Percentiles rank a stretch among this genome's conserved stretches.
Evolutionary conservation across 176 grass and related monocot genomes (phyloP).

Genomic region (Carex pumila): DNA sequence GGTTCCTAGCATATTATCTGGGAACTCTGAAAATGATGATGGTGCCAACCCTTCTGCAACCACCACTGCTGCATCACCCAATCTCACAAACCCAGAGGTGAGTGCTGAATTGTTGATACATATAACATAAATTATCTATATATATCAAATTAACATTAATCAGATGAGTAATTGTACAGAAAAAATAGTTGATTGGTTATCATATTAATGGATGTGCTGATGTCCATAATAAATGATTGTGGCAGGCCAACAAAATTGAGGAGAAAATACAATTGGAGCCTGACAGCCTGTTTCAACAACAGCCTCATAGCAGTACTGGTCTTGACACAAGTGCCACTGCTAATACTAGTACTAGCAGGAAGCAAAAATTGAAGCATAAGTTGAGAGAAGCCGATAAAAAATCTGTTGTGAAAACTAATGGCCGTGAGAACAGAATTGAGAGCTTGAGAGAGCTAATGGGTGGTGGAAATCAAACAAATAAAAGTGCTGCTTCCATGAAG

Average conservation of each 20-base stretch:
- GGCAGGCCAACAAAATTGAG: conserved; percentile 37
- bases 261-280: conserved; percentile 71
- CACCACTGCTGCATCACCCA: conserved; percentile 24
- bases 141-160: not conserved
- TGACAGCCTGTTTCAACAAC: conserved; percentile 55
- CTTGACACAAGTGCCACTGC: not conserved
- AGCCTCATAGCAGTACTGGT: conserved; percentile 11
- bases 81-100: conserved; percentile 40
- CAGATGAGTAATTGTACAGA: not conserved
- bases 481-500: conserved; percentile 13
- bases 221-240: conserved; percentile 3
- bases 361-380: conserved; percentile 72
- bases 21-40: conserved; percentile 27
- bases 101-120: not conserved
- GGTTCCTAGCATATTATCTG: conserved; percentile 56
- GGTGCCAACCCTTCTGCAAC: not conserved
- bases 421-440: conserved; percentile 63
- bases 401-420: conserved; percentile 24
- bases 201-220: not conserved
- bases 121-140: not conserved
- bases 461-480: conserved; percentile 19
- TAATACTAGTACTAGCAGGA: conserved; percentile 28
- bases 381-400: conserved; percentile 77
- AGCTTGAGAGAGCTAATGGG: conserved; percentile 62
- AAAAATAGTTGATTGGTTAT: not conserved